Evolutionary conservation across 176 grass and related monocot species (phyloP).

Genomic region (Rhynchospora tenuis): DNA sequence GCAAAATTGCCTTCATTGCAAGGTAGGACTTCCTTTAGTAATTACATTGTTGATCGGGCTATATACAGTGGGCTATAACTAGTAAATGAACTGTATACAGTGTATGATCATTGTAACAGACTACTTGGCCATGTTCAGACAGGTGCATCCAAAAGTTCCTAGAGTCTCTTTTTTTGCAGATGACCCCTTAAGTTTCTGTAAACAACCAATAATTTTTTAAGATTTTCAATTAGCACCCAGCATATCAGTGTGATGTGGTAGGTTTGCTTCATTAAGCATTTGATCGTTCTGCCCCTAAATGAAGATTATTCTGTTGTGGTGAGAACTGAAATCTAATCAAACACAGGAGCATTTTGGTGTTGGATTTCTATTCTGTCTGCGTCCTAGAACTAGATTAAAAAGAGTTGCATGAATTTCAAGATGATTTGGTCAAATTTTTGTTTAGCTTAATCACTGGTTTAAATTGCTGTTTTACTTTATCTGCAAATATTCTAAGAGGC

Average conservation of each 20-base stretch:
- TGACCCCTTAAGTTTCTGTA: background rate
- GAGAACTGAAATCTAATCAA: background rate
- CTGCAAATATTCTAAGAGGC: background rate
- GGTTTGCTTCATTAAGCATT: background rate
- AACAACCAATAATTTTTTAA: background rate
- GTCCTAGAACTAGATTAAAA: background rate
- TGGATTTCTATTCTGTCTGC: background rate
- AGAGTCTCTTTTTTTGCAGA: background rate
- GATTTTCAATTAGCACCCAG: background rate
- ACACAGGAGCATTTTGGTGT: background rate
- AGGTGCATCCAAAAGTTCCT: background rate
- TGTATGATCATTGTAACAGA: background rate
- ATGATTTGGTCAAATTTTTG: background rate
- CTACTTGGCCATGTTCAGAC: background rate
- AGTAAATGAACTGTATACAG: background rate
- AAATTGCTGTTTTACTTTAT: background rate
- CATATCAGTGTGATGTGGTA: background rate
- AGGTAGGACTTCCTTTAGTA: constrained; percentile 37
- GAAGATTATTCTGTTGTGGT: background rate
- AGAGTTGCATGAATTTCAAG: background rate
- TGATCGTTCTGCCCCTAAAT: background rate
- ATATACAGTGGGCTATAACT: too few relatives aligned
- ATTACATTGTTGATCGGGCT: background rate
- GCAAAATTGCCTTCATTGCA: constrained; percentile 98
- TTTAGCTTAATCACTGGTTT: background rate